Base-by-base conservation (phyloP, 805 yeast genomes). In the Starmerella apis region DNA sequence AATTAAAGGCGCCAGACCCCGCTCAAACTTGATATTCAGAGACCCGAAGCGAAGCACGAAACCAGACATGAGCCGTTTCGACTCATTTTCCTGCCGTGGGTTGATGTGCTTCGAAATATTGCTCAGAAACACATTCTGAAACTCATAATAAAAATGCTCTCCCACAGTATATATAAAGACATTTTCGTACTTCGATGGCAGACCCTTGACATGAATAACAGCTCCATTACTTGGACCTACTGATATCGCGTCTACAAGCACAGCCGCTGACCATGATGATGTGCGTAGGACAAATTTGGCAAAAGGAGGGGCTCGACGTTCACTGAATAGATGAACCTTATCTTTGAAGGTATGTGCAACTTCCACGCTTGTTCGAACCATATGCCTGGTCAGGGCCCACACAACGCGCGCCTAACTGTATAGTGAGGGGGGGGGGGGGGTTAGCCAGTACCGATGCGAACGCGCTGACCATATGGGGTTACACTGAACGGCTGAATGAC, bases 101-200 rank as follows among this genome's bases (percentile, higher is more conserved):
- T 27, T 27, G 8, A 27, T 23, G 5, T 41, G 25, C 16, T 13
- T 25, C 14, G 22, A 4, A 16, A 27, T 27, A 3, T 41, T 10
- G 3, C 24, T 24, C 44, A 41, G 32, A 13, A 41, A 25, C 10
- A 18, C 32, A 16, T 11, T 25, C 44, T 41, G 44, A 16, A 27
- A 41, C 14, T 41, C 44, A 18, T 41, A 41, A 27, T 41, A 41
- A n/a, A 27, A 41, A 4, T 41, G n/a, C n/a, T 41, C 44, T 2
- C 44, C 44, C 8, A 19, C 44, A 10, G 20, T 16, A 13, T 27
- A 41, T 8, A 41, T 27, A 11, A 41, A 27, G 6, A 41, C 16
- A 16, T 41, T 41, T 8, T 41, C 44, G n/a, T 5, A 27, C 22
- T 41, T 16, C 7, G 11, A 22, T 1, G 16, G 4, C 7, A 41